A percentile compares a stretch with the other conserved stretches of the same genome.
Conservation (phyloP, 1,284 basidiomycete species). For the Ceratobasidium sp. region DNA sequence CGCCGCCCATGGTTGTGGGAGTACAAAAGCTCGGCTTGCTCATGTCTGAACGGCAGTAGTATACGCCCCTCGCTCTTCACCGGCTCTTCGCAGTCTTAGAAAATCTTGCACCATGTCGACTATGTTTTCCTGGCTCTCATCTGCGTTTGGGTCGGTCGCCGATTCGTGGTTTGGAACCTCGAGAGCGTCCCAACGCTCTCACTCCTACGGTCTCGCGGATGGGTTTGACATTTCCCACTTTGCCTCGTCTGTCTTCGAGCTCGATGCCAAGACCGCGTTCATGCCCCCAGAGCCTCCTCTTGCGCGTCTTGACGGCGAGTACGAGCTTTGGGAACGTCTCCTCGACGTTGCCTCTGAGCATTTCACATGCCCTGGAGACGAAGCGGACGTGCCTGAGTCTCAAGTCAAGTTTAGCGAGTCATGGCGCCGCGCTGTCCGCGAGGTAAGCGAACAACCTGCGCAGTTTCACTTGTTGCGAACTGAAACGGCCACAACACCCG, state of each 20-base stretch:
- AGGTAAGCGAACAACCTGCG: conserved; percentile 34
- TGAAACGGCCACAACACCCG: conserved; percentile 19
- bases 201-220: background rate
- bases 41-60: conserved; percentile 27
- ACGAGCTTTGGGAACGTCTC: conserved; percentile 59
- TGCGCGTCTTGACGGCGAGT: conserved; percentile 54
- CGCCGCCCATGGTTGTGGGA: background rate
- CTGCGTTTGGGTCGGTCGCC: conserved; percentile 22
- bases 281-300: conserved; percentile 61
- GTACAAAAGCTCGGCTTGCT: conserved; percentile 32
- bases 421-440: conserved; percentile 58
- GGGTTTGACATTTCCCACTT: conserved; percentile 33
- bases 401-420: conserved; percentile 48
- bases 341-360: conserved; percentile 51
- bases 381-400: conserved; percentile 49
- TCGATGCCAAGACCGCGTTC: conserved; percentile 65
- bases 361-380: conserved; percentile 52
- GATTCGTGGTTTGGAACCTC: conserved; percentile 20
- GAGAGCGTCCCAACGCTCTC: background rate
- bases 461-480: background rate
- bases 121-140: conserved; percentile 32
- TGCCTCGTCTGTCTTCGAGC: conserved; percentile 61
- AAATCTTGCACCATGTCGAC: conserved; percentile 7
- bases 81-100: conserved; percentile 11
- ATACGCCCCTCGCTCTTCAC: conserved; percentile 15